Conservation (phyloP, 352 stramenopile genomes). For the Phytophthora quininea region DNA sequence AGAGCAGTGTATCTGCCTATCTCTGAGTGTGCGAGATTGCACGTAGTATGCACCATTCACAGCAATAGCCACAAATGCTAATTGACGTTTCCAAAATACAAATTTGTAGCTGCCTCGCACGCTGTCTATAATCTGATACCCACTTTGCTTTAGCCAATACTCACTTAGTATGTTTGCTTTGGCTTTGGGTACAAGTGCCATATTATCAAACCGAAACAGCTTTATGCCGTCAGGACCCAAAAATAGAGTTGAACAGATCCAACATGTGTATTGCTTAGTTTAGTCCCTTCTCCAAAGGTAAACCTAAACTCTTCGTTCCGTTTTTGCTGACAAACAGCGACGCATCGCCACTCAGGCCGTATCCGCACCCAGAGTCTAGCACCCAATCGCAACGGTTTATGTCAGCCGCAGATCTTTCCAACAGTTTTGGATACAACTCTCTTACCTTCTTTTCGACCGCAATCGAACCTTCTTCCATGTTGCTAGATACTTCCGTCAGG, state of each 20-base stretch:
- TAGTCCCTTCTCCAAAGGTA: constrained; percentile 17
- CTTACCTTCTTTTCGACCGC: constrained; percentile 5
- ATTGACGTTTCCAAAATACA: not conserved
- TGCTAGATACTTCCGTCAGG: constrained; percentile 4
- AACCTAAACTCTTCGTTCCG: constrained; percentile 13
- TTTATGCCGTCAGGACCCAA: constrained; percentile 3
- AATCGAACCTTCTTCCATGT: not conserved
- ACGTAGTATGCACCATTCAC: not conserved
- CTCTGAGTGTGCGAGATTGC: too few species aligned
- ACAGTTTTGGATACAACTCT: constrained; percentile 5
- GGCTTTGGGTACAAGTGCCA: not conserved
- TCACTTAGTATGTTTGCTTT: constrained; percentile 12
- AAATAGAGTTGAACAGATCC: constrained; percentile 11
- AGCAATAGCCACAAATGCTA: not conserved
- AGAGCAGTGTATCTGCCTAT: too few species aligned
- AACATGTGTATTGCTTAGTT: constrained; percentile 17
- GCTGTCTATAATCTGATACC: constrained; percentile 13
- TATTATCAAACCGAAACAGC: constrained; percentile 5
- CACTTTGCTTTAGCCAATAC: constrained; percentile 11
- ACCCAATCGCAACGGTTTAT: constrained; percentile 8
- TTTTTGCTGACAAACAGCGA: constrained; percentile 10
- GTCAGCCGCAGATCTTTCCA: constrained; percentile 1
- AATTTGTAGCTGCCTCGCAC: constrained; percentile 3
- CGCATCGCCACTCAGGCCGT: constrained; percentile 2
- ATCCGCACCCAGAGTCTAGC: constrained; percentile 9